phyloP scores from a whole-genome alignment of 176 grass and related monocot species.

The Ensete ventricosum region DNA sequence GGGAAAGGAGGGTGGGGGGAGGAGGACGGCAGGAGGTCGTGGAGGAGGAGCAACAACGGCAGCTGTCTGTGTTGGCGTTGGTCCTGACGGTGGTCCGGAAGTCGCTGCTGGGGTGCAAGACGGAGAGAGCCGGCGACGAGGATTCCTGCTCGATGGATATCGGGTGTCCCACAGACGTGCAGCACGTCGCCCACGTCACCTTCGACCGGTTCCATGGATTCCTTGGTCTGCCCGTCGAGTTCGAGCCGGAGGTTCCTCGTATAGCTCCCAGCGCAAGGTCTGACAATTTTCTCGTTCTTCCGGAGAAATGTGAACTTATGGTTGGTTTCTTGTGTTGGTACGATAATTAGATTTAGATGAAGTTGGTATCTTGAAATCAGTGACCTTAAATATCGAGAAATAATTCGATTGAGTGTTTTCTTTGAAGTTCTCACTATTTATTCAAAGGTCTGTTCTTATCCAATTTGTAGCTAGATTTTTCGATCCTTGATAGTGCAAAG shows the following conservation, averaged over 20 bases:
- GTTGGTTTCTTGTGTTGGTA: background rate
- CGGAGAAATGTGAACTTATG: background rate
- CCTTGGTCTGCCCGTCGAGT: slow-evolving; percentile 85
- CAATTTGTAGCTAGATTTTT: too few species aligned
- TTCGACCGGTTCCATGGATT: slow-evolving; percentile 97
- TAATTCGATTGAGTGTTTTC: too few species aligned
- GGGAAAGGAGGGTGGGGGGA: slow-evolving; percentile 9
- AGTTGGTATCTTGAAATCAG: too few species aligned
- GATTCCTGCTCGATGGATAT: slow-evolving; percentile 65
- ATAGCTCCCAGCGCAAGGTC: slow-evolving; percentile 83
- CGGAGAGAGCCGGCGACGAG: slow-evolving; percentile 21
- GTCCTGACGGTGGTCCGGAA: slow-evolving; percentile 62
- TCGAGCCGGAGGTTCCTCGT: slow-evolving; percentile 83
- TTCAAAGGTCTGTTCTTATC: too few species aligned
- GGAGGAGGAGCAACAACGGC: slow-evolving; percentile 26
- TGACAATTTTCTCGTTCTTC: background rate
- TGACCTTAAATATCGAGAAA: too few species aligned
- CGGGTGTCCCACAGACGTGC: slow-evolving; percentile 77
- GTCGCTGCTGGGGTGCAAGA: slow-evolving; percentile 61
- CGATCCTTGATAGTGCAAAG: too few species aligned
- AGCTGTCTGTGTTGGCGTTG: slow-evolving; percentile 70
- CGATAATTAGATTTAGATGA: background rate
- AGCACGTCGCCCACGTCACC: slow-evolving; percentile 87
- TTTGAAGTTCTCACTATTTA: too few species aligned
- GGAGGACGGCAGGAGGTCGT: slow-evolving; percentile 8